phyloP scores from a whole-genome alignment of 2,329 filamentous ascomycete genomes.

The Didymella pinodella region DNA sequence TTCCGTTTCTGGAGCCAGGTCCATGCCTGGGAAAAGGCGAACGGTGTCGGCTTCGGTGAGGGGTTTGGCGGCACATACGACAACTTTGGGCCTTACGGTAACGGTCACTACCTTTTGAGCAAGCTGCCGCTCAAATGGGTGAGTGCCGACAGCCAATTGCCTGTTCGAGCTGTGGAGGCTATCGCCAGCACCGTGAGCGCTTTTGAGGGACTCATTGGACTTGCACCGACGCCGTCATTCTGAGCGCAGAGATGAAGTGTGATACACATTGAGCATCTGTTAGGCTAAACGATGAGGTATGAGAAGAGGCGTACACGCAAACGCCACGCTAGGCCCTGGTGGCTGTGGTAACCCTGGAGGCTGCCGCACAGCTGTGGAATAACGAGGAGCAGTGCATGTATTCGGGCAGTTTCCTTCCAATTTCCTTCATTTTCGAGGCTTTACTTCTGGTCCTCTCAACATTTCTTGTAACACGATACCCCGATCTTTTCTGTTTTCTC shows the following conservation, averaged over 20 bases:
- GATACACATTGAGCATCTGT: no score
- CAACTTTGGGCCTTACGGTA: background rate
- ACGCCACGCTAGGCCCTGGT: no score
- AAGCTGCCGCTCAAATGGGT: background rate
- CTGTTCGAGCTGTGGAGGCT: background rate
- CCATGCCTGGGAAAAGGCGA: conserved; percentile 5
- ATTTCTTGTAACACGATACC: no score
- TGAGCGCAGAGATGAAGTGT: background rate
- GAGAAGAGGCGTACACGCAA: no score
- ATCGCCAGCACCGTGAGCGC: background rate
- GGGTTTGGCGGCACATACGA: background rate
- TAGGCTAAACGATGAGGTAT: no score
- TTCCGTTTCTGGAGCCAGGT: background rate
- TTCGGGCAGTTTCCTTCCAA: no score
- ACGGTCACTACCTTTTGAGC: background rate
- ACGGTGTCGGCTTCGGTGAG: conserved; percentile 11
- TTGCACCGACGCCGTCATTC: background rate
- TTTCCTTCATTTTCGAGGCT: no score
- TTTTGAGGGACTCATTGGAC: background rate
- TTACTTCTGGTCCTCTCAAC: no score
- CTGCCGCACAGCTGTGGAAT: no score
- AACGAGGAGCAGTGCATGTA: no score
- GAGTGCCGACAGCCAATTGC: conserved; percentile 4
- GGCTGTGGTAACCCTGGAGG: no score
- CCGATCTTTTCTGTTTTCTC: no score